phyloP scores from a whole-genome alignment of 2,329 filamentous ascomycete species.

The Trichophyton schoenleinii region DNA sequence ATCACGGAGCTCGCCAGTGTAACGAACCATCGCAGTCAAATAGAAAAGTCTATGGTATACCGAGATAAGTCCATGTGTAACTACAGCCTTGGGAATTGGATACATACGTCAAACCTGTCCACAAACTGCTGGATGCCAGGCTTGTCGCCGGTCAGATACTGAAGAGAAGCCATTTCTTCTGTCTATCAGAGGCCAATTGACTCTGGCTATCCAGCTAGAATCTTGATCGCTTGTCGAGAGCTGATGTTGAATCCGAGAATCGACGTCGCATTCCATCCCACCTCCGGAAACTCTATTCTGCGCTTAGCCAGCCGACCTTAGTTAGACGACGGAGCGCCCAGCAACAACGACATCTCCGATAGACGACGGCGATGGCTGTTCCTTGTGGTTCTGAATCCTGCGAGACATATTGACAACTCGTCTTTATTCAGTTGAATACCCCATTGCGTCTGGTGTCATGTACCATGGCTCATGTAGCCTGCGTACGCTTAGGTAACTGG shows the following conservation, averaged over 20 bases:
- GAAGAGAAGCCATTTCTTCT: slow-evolving; percentile 17
- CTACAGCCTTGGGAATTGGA: neutral
- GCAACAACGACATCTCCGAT: neutral
- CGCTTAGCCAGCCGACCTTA: neutral
- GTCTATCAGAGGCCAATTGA: neutral
- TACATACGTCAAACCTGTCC: slow-evolving; percentile 77
- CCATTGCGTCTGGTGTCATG: neutral
- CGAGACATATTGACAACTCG: no score
- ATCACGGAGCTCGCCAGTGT: neutral
- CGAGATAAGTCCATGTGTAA: neutral
- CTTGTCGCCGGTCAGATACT: slow-evolving; percentile 66
- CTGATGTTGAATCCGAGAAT: neutral
- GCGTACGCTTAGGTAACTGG: no score
- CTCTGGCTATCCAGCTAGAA: neutral
- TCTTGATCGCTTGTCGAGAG: neutral
- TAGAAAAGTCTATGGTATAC: slow-evolving; percentile 57
- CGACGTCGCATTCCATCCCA: neutral
- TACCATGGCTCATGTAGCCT: neutral
- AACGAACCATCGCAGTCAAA: slow-evolving; percentile 88
- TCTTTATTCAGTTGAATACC: no score
- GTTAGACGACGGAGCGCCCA: neutral
- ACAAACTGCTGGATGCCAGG: slow-evolving; percentile 70
- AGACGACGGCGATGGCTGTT: neutral
- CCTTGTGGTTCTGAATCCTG: no score
- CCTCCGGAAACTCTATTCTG: neutral